Evolutionary conservation across 352 stramenopile species (phyloP).

Genomic region (Phytophthora uliginosa): DNA sequence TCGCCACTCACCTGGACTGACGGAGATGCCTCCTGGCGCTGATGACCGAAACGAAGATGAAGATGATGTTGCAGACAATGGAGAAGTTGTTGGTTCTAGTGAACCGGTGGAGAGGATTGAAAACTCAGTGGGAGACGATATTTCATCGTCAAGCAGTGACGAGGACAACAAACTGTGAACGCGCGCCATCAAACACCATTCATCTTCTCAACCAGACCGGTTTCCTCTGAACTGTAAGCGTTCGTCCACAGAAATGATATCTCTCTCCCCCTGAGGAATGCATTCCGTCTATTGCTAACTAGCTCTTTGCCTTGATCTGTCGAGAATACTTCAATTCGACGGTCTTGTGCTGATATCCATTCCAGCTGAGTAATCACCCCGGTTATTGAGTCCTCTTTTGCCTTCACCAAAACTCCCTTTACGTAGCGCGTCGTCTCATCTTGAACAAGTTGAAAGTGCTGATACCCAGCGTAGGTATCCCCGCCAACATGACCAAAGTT

Average conservation of each 20-base stretch:
- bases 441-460: conserved; percentile 1
- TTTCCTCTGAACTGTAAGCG: conserved; percentile 10
- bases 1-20: too few relatives aligned
- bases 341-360: conserved; percentile 1
- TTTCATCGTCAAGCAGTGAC: too few relatives aligned
- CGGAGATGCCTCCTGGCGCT: too few relatives aligned
- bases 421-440: conserved; percentile 10
- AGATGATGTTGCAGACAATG: too few relatives aligned
- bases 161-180: background rate
- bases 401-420: background rate
- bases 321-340: conserved; percentile 1
- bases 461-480: background rate
- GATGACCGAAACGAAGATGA: too few relatives aligned
- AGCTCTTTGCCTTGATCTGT: background rate
- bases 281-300: background rate
- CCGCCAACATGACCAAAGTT: conserved; percentile 2
- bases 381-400: background rate
- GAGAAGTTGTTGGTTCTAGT: too few relatives aligned
- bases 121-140: too few relatives aligned
- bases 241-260: conserved; percentile 9
- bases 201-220: background rate
- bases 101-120: too few relatives aligned
- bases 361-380: background rate
- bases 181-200: background rate
- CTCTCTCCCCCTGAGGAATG: background rate